phyloP scores from a whole-genome alignment of 768 basidiomycete species.

The Xerocomellus intermedius region DNA sequence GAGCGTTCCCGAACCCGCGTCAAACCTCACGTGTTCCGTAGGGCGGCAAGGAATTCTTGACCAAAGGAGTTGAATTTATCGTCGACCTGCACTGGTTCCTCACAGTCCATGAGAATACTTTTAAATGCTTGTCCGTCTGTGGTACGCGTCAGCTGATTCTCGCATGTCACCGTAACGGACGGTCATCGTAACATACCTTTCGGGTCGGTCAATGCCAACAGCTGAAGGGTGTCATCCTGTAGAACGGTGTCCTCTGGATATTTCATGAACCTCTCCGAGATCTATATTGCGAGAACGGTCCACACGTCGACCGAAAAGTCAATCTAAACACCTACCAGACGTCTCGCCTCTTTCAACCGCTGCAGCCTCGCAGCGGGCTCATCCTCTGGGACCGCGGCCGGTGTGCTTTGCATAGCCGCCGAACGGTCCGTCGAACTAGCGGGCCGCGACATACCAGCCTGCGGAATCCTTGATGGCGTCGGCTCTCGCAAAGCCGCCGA shows the following conservation, averaged over 20 bases:
- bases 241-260: conserved; percentile 13
- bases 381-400: conserved; percentile 3
- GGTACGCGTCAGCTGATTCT: neutral
- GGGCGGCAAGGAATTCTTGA: conserved; percentile 14
- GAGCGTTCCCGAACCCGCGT: neutral
- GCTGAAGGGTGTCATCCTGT: conserved; percentile 26
- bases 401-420: neutral
- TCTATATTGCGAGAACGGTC: conserved; percentile 9
- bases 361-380: conserved; percentile 11
- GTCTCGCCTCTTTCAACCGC: conserved; percentile 22
- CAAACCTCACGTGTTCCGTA: conserved; percentile 18
- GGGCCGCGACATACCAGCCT: conserved; percentile 11
- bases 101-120: conserved; percentile 17
- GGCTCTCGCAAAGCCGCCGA: neutral
- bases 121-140: conserved; percentile 17
- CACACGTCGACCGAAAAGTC: neutral
- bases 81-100: conserved; percentile 8
- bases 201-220: conserved; percentile 20
- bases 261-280: conserved; percentile 8
- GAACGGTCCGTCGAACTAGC: neutral
- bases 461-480: conserved; percentile 3
- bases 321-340: conserved; percentile 10
- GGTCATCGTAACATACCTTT: conserved; percentile 9
- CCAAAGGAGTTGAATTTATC: conserved; percentile 25
- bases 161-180: too few relatives aligned